A percentile compares a stretch with the other conserved stretches of the same genome.
Conservation (phyloP, 768 basidiomycete species). For the Termitomyces eurrhizus region DNA sequence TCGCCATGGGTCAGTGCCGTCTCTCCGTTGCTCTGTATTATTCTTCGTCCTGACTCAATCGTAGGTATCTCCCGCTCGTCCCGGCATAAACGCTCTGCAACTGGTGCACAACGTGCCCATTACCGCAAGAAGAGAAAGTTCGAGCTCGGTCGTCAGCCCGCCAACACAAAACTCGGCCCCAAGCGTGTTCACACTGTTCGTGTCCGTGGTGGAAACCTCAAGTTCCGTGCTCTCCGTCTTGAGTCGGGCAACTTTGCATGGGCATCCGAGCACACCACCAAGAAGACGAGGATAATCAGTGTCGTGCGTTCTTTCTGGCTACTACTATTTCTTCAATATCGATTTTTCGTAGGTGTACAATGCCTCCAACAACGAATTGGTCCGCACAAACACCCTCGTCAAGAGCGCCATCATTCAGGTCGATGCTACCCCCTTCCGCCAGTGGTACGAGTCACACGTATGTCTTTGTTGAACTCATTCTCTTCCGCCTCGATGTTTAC, state of each 20-base stretch:
- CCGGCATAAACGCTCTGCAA: conserved; percentile 94
- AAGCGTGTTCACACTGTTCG: conserved; percentile 97
- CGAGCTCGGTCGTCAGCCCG: conserved; percentile 97
- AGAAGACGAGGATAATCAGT: conserved; percentile 93
- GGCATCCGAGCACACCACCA: conserved; percentile 91
- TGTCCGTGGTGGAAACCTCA: conserved; percentile 92
- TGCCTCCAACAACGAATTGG: conserved; percentile 99
- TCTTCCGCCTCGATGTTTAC: conserved; percentile 1
- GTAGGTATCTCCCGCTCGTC: conserved; percentile 96
- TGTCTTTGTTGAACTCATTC: conserved; percentile 28
- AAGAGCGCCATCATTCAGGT: conserved; percentile 96
- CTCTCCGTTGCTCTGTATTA: conserved; percentile 10
- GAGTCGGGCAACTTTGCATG: conserved; percentile 98
- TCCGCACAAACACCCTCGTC: conserved; percentile 99
- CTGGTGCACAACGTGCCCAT: conserved; percentile 88
- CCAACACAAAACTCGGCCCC: conserved; percentile 92
- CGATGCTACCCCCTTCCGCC: conserved; percentile 98
- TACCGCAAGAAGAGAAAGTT: conserved; percentile 99
- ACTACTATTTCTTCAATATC: not conserved
- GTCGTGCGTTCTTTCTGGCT: conserved; percentile 61
- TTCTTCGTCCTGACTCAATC: conserved; percentile 10
- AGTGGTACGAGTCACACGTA: conserved; percentile 99
- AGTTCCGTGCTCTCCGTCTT: conserved; percentile 94
- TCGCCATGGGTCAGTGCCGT: conserved; percentile 70
- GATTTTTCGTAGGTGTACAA: conserved; percentile 77